Evolutionary conservation across 2,329 filamentous ascomycete species (phyloP).

Genomic region (Lasiodiplodia sp.): DNA sequence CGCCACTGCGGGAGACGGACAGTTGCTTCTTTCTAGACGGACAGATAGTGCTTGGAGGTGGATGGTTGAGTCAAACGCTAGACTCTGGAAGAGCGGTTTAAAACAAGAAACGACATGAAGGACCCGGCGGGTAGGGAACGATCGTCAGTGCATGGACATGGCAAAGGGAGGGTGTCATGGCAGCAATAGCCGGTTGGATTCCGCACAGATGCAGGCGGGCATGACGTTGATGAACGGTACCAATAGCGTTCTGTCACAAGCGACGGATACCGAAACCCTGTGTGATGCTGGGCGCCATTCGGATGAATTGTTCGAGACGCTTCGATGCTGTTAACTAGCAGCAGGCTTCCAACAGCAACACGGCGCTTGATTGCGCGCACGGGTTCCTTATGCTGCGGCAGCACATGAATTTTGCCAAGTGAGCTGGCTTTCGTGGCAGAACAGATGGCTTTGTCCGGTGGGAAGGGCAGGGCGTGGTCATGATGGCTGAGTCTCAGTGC

Average conservation of each 20-base stretch:
- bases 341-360: not conserved
- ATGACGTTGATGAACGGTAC: slow-evolving; percentile 2
- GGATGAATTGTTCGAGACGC: slow-evolving; percentile 1
- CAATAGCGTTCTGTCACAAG: not conserved
- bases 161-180: not conserved
- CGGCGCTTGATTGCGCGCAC: not conserved
- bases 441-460: slow-evolving; percentile 3
- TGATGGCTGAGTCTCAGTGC: not conserved
- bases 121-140: slow-evolving; percentile 11
- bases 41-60: not conserved
- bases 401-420: not conserved
- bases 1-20: slow-evolving; percentile 7
- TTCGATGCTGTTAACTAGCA: not conserved
- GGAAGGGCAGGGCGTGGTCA: not conserved
- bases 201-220: not conserved
- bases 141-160: slow-evolving; percentile 8
- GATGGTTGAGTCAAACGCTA: slow-evolving; percentile 3
- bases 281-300: not conserved
- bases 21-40: slow-evolving; percentile 6
- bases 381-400: not conserved
- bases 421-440: not conserved
- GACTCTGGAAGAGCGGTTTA: slow-evolving; percentile 5
- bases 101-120: slow-evolving; percentile 9
- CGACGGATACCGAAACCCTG: not conserved
- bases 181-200: not conserved